Evolutionary conservation across 306 rosid species (phyloP), one percentile per base, ranked within the genome.

Genomic region (Begonia peltatifolia): DNA sequence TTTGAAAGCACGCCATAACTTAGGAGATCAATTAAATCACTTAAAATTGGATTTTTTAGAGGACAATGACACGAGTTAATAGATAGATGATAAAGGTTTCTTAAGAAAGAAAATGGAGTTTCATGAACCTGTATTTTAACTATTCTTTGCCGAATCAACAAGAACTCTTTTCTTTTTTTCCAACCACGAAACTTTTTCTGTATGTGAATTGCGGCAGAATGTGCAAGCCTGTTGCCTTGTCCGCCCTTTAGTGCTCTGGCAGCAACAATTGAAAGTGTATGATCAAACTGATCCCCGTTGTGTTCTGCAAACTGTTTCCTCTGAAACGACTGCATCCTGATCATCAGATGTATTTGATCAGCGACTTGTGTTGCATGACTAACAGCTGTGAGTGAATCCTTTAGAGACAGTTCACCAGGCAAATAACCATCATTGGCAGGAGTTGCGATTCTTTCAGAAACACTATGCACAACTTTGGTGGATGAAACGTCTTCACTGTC

Each of bases 151-250:
- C 90, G 94, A 67, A 76, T 83, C 58, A 76, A 63, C 68, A 87
- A 63, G 78, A 87, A 87, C 43, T 87, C 94, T 78, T 74, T 83
- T 76, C 94, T 87, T 73, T 70, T 80, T 76, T 61, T 83, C 94
- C 94, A 87, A 71, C 96, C 94, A 48, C 96, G 96, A 13, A 59
- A 87, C 73, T 87, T 87, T 50, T 87, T 87, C 83, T 87, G 96
- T 70, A 87, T 87, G 25, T 66, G 82, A 63, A 60, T 47, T 13
- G 96, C 96, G 35, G 96, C 94, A 53, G 76, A 46, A 65, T 83
- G 65, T 62, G 59, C 71, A 35, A 59, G 66, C 57, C 80, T 77
- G 57, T 76, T 54, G 56, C 62, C 63, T 47, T 57, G 73, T 70
- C 89, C 73, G 7, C 78, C 67, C 72, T 74, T 87, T 65, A 56